Conservation (phyloP, 106 monocot genomes). For the Alisma plantagoaquatica region DNA sequence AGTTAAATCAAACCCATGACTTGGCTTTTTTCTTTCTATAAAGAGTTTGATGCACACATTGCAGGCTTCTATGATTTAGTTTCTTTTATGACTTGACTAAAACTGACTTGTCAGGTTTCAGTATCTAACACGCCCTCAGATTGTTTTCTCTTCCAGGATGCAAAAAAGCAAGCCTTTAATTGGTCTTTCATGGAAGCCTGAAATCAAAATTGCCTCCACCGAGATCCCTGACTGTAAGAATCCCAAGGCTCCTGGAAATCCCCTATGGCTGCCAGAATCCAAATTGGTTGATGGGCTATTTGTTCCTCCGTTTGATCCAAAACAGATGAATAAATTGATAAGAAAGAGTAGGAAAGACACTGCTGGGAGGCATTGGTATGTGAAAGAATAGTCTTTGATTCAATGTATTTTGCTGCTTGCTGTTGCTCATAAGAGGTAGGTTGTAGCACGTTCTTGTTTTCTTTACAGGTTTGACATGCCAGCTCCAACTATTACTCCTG, state of each 20-base stretch:
- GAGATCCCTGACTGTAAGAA: slow-evolving; percentile 10
- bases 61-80: too few relatives aligned
- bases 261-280: slow-evolving; percentile 24
- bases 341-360: slow-evolving; percentile 71
- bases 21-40: too few relatives aligned
- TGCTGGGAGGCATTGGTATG: slow-evolving; percentile 59
- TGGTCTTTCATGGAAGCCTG: slow-evolving; percentile 76
- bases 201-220: slow-evolving; percentile 18
- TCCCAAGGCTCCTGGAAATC: background rate
- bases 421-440: background rate
- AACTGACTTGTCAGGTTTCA: too few relatives aligned
- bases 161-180: slow-evolving; percentile 17
- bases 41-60: too few relatives aligned
- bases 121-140: background rate
- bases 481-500: slow-evolving; percentile 74
- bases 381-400: background rate
- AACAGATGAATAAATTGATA: slow-evolving; percentile 58
- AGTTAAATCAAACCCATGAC: too few relatives aligned
- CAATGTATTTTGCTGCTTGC: background rate
- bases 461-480: slow-evolving; percentile 89
- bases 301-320: slow-evolving; percentile 73
- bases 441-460: slow-evolving; percentile 1
- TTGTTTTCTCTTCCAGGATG: slow-evolving; percentile 19
- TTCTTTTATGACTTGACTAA: too few relatives aligned
- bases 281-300: slow-evolving; percentile 82